Percentiles rank a stretch among this genome's conserved stretches.
These are phyloP conservation scores for Prunus yedoensis DNA, from an alignment of 331 rosid genomes.

Conservation along the genomic window DNA sequence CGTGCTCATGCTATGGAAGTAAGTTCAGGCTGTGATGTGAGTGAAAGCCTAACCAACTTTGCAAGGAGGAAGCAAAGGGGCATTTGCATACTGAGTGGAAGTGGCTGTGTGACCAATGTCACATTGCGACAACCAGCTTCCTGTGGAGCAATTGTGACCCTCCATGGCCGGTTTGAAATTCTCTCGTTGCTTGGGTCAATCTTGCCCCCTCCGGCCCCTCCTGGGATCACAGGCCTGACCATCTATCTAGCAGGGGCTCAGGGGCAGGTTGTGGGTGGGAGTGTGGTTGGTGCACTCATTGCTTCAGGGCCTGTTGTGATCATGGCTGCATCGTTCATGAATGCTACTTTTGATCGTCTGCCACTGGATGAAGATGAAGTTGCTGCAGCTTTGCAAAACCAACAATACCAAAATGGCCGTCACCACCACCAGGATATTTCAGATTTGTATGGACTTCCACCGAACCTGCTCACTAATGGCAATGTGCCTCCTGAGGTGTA, in stretches of 20 bases:
- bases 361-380: conserved; percentile 70
- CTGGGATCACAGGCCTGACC: conserved; percentile 69
- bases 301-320: conserved; percentile 76
- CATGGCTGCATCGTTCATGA: conserved; percentile 85
- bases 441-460: conserved; percentile 70
- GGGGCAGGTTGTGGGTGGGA: conserved; percentile 81
- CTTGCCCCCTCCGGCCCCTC: conserved; percentile 81
- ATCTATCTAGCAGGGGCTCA: conserved; percentile 71
- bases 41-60: no score
- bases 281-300: conserved; percentile 64
- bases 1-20: no score
- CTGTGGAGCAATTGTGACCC: conserved; percentile 64
- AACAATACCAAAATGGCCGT: conserved; percentile 60
- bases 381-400: conserved; percentile 55
- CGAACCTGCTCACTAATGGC: conserved; percentile 62
- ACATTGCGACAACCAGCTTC: conserved; percentile 70
- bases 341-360: conserved; percentile 66
- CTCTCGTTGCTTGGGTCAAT: conserved; percentile 69
- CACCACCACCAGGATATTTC: conserved; percentile 59
- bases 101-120: conserved; percentile 75
- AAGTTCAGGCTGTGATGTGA: no score
- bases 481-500: conserved; percentile 62
- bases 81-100: no score
- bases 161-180: conserved; percentile 75
- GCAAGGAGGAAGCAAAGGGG: no score